Conservation (phyloP, 2,329 filamentous ascomycete genomes). For the Calycina marina region DNA sequence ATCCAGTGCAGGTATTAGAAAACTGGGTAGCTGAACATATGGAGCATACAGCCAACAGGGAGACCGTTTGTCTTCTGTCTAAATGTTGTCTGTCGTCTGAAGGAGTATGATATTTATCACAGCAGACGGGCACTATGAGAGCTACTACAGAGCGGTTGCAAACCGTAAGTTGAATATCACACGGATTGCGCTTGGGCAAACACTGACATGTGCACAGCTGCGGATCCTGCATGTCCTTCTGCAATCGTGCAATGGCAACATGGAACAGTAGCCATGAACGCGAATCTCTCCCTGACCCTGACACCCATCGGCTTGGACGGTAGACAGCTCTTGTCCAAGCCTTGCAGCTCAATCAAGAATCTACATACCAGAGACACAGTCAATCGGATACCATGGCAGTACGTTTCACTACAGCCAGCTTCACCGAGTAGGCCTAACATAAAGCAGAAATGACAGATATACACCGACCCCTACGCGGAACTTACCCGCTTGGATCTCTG, state of each 20-base stretch:
- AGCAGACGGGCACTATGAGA: slow-evolving; percentile 50
- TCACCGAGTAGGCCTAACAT: slow-evolving; percentile 1
- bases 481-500: slow-evolving; percentile 49
- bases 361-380: slow-evolving; percentile 52
- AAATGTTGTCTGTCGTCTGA: too few species aligned
- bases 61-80: too few species aligned
- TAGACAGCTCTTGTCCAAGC: slow-evolving; percentile 49
- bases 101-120: too few species aligned
- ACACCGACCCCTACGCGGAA: slow-evolving; percentile 45
- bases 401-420: slow-evolving; percentile 9
- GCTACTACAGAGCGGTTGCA: slow-evolving; percentile 52
- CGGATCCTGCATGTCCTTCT: slow-evolving; percentile 43
- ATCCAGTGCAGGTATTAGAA: too few species aligned
- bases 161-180: slow-evolving; percentile 38
- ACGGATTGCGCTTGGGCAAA: background rate
- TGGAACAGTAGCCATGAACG: slow-evolving; percentile 40
- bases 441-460: slow-evolving; percentile 25
- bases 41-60: too few species aligned
- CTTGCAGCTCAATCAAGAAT: slow-evolving; percentile 35
- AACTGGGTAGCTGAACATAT: too few species aligned
- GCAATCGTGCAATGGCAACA: slow-evolving; percentile 63
- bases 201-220: slow-evolving; percentile 28
- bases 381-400: slow-evolving; percentile 48
- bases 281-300: slow-evolving; percentile 43
- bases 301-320: slow-evolving; percentile 51